phyloP scores from a whole-genome alignment of 352 stramenopile genomes.

The Thalassiosira livingstoniorum region DNA sequence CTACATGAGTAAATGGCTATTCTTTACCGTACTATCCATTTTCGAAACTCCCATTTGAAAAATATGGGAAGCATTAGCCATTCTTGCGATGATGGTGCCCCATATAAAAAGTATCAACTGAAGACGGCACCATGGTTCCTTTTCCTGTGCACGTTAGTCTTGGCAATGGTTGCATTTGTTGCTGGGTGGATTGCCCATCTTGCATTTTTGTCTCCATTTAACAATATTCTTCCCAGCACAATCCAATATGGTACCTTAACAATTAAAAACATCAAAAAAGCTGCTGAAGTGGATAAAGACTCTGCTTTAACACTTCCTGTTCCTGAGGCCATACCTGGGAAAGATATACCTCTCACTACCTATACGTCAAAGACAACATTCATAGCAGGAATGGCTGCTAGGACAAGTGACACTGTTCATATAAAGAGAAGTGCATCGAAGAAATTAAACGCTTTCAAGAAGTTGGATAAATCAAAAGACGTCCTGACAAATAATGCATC shows the following conservation, averaged over 20 bases:
- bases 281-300: too few species aligned
- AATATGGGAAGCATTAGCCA: too few species aligned
- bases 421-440: neutral
- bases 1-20: too few species aligned
- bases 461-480: neutral
- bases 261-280: too few species aligned
- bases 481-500: neutral
- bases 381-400: neutral
- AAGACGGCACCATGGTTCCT: neutral
- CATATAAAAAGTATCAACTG: too few species aligned
- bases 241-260: neutral
- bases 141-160: neutral
- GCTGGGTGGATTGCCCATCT: neutral
- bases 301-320: neutral
- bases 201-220: neutral
- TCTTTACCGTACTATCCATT: too few species aligned
- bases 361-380: neutral
- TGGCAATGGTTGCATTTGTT: neutral
- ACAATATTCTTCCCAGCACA: neutral
- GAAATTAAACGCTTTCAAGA: neutral
- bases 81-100: too few species aligned
- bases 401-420: conserved; percentile 1
- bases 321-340: neutral
- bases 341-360: neutral
- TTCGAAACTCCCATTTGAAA: too few species aligned